Evolutionary conservation across 148 eudicot species (phyloP).

Genomic region (Polygonum aviculare): DNA sequence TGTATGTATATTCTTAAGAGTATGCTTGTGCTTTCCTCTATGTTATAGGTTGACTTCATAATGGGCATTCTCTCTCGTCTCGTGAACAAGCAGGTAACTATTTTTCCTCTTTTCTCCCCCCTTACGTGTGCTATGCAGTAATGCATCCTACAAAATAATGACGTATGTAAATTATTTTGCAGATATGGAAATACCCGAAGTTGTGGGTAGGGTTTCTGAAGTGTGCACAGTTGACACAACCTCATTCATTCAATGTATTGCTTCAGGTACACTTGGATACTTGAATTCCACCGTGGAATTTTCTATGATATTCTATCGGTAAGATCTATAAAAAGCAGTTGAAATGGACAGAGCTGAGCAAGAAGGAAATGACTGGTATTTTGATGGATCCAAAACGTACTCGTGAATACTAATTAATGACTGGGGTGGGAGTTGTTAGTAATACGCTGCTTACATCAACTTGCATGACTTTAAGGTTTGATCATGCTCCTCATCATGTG

Average conservation of each 20-base stretch:
- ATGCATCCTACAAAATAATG: neutral
- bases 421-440: neutral
- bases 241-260: slow-evolving; percentile 77
- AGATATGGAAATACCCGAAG: slow-evolving; percentile 98
- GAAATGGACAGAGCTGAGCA: neutral
- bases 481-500: neutral
- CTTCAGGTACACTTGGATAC: slow-evolving; percentile 57
- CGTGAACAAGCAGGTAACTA: slow-evolving; percentile 87
- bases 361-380: neutral
- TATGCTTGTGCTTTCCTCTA: neutral
- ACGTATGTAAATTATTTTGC: slow-evolving; percentile 14
- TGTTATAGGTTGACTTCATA: slow-evolving; percentile 76
- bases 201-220: slow-evolving; percentile 97
- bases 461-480: neutral
- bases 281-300: neutral
- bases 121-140: neutral
- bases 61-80: slow-evolving; percentile 96
- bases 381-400: neutral
- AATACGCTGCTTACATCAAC: neutral
- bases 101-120: neutral
- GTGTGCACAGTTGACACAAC: slow-evolving; percentile 83
- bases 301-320: neutral
- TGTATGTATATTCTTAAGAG: neutral
- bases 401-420: neutral
- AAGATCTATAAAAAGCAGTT: neutral